Evolutionary conservation across 2,329 filamentous ascomycete species (phyloP).

Genomic region (Cyphellophora attinorum): DNA sequence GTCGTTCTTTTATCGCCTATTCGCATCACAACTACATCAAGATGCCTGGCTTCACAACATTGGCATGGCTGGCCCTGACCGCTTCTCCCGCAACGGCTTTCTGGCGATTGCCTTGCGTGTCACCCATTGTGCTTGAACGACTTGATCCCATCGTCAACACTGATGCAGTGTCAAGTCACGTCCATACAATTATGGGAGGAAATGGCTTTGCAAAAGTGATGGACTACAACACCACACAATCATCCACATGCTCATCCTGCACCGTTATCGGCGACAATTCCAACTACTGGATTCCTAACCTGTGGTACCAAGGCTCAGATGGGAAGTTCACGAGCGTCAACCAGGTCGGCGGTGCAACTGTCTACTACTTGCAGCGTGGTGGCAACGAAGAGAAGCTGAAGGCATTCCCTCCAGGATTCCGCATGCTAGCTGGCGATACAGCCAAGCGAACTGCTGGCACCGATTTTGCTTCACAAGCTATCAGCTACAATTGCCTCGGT

Average conservation of each 20-base stretch:
- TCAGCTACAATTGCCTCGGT: constrained; percentile 45
- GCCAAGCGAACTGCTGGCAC: constrained; percentile 48
- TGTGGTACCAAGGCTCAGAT: constrained; percentile 59
- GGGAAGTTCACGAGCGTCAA: constrained; percentile 57
- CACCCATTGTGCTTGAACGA: constrained; percentile 23
- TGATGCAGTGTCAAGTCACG: constrained; percentile 49
- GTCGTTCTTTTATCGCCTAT: not conserved
- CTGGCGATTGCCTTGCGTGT: constrained; percentile 19
- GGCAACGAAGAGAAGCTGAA: constrained; percentile 55
- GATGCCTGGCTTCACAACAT: not conserved
- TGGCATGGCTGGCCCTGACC: constrained; percentile 9
- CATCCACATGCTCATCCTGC: constrained; percentile 62
- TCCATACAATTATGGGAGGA: constrained; percentile 63
- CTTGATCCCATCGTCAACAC: constrained; percentile 59
- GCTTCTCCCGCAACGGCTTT: constrained; percentile 18
- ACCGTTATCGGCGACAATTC: constrained; percentile 58
- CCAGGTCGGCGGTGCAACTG: constrained; percentile 45
- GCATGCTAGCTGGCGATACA: constrained; percentile 60
- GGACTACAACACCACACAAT: constrained; percentile 22
- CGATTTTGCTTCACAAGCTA: constrained; percentile 44
- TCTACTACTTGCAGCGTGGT: constrained; percentile 45
- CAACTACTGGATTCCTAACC: constrained; percentile 67
- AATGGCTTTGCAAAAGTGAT: constrained; percentile 55
- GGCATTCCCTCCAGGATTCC: constrained; percentile 61
- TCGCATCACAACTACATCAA: constrained; percentile 2